phyloP scores from a whole-genome alignment of 1,284 basidiomycete genomes.

The Apiotrichum domesticum region DNA sequence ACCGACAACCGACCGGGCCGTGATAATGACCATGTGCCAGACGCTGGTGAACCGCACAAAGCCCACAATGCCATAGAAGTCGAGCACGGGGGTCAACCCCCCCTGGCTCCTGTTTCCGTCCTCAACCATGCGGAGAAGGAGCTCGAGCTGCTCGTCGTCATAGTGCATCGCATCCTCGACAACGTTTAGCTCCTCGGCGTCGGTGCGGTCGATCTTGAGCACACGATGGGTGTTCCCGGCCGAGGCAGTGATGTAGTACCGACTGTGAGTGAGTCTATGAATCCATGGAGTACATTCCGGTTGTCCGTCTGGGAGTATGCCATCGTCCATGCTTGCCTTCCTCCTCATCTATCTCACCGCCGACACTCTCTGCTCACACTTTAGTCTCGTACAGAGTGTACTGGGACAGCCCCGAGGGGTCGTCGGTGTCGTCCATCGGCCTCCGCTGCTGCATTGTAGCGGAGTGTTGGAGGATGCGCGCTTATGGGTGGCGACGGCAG shows the following conservation, averaged over 20 bases:
- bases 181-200: constrained; percentile 64
- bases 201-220: constrained; percentile 82
- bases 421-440: constrained; percentile 23
- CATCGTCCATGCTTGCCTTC: too few species aligned
- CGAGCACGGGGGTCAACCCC: constrained; percentile 72
- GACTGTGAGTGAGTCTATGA: constrained; percentile 35
- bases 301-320: too few species aligned
- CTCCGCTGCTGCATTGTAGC: constrained; percentile 5
- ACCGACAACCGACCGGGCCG: constrained; percentile 84
- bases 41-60: constrained; percentile 85
- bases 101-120: constrained; percentile 86
- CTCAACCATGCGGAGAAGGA: constrained; percentile 86
- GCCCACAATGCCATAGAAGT: constrained; percentile 63
- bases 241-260: constrained; percentile 81
- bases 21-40: constrained; percentile 86
- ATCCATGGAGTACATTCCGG: too few species aligned
- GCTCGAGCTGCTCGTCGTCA: constrained; percentile 77
- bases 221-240: constrained; percentile 63
- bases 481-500: too few species aligned
- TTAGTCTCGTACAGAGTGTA: constrained; percentile 88
- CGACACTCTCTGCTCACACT: constrained; percentile 39
- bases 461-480: background rate
- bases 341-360: too few species aligned
- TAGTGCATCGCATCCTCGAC: constrained; percentile 84
- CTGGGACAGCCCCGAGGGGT: constrained; percentile 56